Percentiles rank a stretch among this genome's conserved stretches.
These are phyloP conservation scores for Naganishia onofrii DNA, from an alignment of 768 basidiomycete genomes.

Conservation along the genomic window DNA sequence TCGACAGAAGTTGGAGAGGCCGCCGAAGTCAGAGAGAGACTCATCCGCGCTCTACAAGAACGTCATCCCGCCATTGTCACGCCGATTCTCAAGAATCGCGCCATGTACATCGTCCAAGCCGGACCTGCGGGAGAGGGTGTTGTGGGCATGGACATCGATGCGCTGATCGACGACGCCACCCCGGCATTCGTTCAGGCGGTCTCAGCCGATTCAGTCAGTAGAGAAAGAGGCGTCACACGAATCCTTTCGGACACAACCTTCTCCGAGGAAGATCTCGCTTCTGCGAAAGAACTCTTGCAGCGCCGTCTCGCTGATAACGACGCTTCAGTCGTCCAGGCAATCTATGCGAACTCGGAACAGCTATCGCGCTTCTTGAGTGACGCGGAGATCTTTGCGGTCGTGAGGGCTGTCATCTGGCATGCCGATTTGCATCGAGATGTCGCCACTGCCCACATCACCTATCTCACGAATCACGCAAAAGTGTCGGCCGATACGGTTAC, in stretches of 20 bases:
- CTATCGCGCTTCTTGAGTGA: slow-evolving; percentile 50
- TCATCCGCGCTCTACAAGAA: slow-evolving; percentile 19
- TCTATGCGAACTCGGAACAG: slow-evolving; percentile 61
- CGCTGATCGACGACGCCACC: slow-evolving; percentile 27
- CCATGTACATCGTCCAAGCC: slow-evolving; percentile 19
- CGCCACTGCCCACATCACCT: slow-evolving; percentile 56
- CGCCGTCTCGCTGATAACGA: slow-evolving; percentile 69
- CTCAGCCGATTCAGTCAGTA: slow-evolving; percentile 27
- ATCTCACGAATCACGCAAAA: slow-evolving; percentile 55
- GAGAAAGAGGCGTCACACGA: slow-evolving; percentile 20
- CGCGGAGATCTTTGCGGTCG: slow-evolving; percentile 30
- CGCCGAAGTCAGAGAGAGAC: background rate
- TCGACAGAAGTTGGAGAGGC: slow-evolving; percentile 17
- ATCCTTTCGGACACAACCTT: slow-evolving; percentile 44
- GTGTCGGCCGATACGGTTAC: slow-evolving; percentile 54
- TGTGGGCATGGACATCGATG: slow-evolving; percentile 20
- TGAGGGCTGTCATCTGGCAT: slow-evolving; percentile 20
- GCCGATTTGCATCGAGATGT: slow-evolving; percentile 53
- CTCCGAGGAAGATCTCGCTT: slow-evolving; percentile 40
- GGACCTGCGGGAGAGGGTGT: slow-evolving; percentile 24
- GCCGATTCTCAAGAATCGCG: slow-evolving; percentile 22
- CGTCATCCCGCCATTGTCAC: slow-evolving; percentile 25
- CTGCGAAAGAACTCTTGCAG: slow-evolving; percentile 64
- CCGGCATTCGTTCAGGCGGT: slow-evolving; percentile 30
- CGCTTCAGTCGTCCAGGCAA: slow-evolving; percentile 61